Evolutionary conservation across 768 basidiomycete species (phyloP), one percentile per base, ranked within the genome.

Genomic region (Kwoniella shandongensis): DNA sequence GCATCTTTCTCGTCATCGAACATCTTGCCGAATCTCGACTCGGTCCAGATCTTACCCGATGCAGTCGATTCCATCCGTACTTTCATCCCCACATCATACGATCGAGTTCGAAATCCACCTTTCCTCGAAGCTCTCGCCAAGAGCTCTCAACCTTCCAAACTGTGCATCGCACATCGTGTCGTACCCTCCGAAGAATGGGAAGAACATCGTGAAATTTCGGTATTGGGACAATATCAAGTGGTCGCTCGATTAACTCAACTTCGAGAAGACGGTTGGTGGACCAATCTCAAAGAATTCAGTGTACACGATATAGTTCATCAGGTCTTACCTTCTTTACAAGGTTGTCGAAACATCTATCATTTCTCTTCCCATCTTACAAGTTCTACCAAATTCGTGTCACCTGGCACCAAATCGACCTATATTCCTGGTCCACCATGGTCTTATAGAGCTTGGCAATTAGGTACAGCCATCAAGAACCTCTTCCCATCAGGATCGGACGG

Each of bases 261-360:
- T 13, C 30, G 50, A 17, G 25, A 39, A 12, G 40, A 57, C 15
- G 60, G 51, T 32, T 32, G 32, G 32, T 53, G 57, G 57, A 15
- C 15, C 0, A 22, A 20, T 12, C 44, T 67, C 17, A 46, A 45
- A 40, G 45, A 30, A 4, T 45, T 67, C 23, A 56, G n/a, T 12
- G 55, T 63, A 17, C 65, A 67, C 48, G 52, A 61, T 36, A 54
- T 63, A 25, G 54, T 60, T 18, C 62, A 63, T 48, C 65, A 67
- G 52, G 46, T 63, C 3, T 44, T 67, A 23, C 65, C 65, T 25
- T 44, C 55, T n/a, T 44, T 67, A 3, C 41, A 45, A n/a, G 48
- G 39, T 12, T 48, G 46, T 26, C 11, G 25, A 18, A 67, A 67
- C 45, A 50, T 48, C 29, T 67, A 67, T 44, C 46, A 61, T 32